These are phyloP conservation scores for Bruguiera hainesii DNA, from an alignment of 441 rosid species.

Conservation along the genomic window DNA sequence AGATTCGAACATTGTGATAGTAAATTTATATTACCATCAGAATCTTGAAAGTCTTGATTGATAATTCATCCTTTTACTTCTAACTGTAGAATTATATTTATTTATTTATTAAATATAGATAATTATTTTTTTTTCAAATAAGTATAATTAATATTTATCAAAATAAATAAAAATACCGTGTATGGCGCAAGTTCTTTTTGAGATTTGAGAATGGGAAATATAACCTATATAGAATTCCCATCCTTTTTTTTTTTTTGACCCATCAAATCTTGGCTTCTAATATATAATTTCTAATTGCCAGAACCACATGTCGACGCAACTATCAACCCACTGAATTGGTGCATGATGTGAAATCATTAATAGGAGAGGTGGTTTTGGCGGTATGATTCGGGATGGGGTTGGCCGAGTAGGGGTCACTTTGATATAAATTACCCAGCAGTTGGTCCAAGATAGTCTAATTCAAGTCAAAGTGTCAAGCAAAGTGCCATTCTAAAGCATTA, in stretches of 20 bases:
- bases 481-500: neutral
- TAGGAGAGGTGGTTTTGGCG: neutral
- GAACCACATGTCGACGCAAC: neutral
- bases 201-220: slow-evolving; percentile 10
- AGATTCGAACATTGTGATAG: too few species aligned
- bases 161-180: too few species aligned
- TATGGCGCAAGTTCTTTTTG: neutral
- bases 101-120: too few species aligned
- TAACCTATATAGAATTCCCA: neutral
- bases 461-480: neutral
- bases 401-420: neutral
- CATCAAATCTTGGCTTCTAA: slow-evolving; percentile 4
- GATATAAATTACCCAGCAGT: neutral
- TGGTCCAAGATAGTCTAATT: neutral
- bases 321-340: neutral
- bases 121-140: too few species aligned
- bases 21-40: too few species aligned
- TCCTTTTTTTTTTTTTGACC: slow-evolving; percentile 3
- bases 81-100: too few species aligned
- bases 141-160: too few species aligned
- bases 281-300: too few species aligned
- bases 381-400: slow-evolving; percentile 1
- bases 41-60: too few species aligned
- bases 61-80: too few species aligned
- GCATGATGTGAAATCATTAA: neutral